Evolutionary conservation across 1,284 basidiomycete genomes (phyloP).

Genomic region (Rhizopogon hawkerae): DNA sequence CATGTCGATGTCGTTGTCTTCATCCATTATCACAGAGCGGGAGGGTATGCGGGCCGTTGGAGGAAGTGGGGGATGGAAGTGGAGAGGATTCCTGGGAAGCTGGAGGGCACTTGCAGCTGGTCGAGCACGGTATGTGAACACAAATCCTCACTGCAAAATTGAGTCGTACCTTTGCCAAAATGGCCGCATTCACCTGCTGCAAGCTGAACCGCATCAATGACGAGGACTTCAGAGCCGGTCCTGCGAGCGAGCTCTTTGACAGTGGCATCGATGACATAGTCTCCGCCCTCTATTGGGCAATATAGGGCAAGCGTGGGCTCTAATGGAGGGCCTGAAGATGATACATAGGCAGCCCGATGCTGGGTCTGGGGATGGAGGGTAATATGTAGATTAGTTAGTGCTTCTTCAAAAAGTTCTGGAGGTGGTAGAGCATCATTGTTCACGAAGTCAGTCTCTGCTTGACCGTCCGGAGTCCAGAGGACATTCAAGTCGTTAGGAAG

Average conservation of each 20-base stretch:
- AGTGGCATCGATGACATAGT: constrained; percentile 69
- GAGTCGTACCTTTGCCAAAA: constrained; percentile 57
- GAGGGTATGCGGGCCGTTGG: constrained; percentile 20
- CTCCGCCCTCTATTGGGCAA: constrained; percentile 80
- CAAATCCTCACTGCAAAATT: constrained; percentile 6
- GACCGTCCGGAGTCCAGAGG: constrained; percentile 50
- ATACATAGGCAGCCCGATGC: constrained; percentile 55
- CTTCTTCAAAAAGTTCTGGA: constrained; percentile 58
- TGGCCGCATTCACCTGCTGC: constrained; percentile 74
- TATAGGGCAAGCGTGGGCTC: constrained; percentile 77
- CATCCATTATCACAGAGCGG: constrained; percentile 24
- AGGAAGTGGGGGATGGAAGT: constrained; percentile 40
- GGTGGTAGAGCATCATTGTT: constrained; percentile 34
- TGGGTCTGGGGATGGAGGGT: constrained; percentile 74
- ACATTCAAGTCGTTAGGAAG: constrained; percentile 52
- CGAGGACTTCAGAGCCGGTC: constrained; percentile 69
- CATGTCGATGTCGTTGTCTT: constrained; percentile 50
- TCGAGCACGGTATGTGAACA: constrained; percentile 10
- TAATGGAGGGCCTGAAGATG: constrained; percentile 40
- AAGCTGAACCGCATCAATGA: constrained; percentile 72
- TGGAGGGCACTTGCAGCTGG: constrained; percentile 58
- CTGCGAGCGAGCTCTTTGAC: constrained; percentile 66
- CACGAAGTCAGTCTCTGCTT: constrained; percentile 15
- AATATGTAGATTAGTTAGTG: constrained; percentile 63
- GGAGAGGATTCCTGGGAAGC: constrained; percentile 63